Evolutionary conservation across 1,284 basidiomycete species (phyloP).

Genomic region (Ganoderma lingzhi): DNA sequence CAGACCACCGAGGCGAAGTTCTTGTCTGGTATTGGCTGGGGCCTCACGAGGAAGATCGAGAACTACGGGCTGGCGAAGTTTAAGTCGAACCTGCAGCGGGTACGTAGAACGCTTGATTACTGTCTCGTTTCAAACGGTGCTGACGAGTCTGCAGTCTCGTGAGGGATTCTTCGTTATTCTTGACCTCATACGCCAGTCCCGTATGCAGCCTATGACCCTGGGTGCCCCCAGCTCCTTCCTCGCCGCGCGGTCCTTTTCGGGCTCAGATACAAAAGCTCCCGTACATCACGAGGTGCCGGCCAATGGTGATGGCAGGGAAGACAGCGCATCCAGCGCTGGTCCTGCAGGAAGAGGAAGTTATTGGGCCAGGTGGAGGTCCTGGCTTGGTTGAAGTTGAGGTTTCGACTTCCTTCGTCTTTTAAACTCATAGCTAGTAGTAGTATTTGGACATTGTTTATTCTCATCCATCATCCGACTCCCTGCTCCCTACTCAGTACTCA

Average conservation of each 20-base stretch:
- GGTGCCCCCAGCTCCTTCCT: conserved; percentile 49
- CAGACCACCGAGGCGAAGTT: conserved; percentile 82
- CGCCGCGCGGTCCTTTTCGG: conserved; percentile 34
- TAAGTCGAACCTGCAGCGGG: conserved; percentile 81
- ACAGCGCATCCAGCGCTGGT: conserved; percentile 6
- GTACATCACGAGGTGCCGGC: conserved; percentile 18
- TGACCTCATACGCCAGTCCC: conserved; percentile 76
- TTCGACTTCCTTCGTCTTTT: conserved; percentile 5
- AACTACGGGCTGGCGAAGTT: conserved; percentile 78
- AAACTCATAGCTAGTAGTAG: conserved; percentile 3
- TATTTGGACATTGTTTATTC: conserved; percentile 15
- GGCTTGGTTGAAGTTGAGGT: conserved; percentile 35
- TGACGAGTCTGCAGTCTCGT: conserved; percentile 64
- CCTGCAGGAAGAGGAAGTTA: conserved; percentile 17
- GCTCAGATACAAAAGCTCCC: conserved; percentile 25
- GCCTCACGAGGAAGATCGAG: conserved; percentile 81
- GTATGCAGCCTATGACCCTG: conserved; percentile 73
- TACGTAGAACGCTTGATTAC: conserved; percentile 42
- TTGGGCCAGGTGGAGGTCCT: conserved; percentile 36
- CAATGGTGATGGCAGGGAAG: conserved; percentile 14
- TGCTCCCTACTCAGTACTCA: conserved; percentile 25
- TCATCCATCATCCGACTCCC: conserved; percentile 1
- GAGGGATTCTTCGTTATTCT: conserved; percentile 82
- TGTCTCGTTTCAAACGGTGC: conserved; percentile 19
- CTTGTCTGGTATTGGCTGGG: conserved; percentile 84